Percentiles rank a stretch among this genome's conserved stretches.
Conservation (phyloP, 148 eudicot genomes). For the Cornus florida region DNA sequence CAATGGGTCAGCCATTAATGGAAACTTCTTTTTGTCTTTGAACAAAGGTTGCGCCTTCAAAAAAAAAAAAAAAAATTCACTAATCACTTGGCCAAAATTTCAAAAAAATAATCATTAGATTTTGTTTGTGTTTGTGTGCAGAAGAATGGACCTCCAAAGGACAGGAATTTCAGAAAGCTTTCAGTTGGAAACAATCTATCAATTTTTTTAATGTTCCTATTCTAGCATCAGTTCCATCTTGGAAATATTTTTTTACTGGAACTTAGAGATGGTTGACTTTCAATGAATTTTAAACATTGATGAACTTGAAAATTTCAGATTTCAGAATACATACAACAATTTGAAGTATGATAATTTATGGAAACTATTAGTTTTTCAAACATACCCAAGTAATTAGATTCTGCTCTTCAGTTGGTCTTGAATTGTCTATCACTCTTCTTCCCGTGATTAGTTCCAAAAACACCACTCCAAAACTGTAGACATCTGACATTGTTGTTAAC, state of each 20-base stretch:
- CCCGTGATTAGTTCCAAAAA: constrained; percentile 24
- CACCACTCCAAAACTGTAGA: constrained; percentile 27
- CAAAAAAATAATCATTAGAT: neutral
- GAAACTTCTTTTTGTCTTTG: constrained; percentile 68
- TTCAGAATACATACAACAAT: too few species aligned
- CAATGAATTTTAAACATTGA: too few species aligned
- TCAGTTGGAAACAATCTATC: too few species aligned
- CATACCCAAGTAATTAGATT: constrained; percentile 24
- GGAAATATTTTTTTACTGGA: too few species aligned
- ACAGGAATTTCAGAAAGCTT: too few species aligned
- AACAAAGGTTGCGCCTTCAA: constrained; percentile 85
- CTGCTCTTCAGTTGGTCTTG: constrained; percentile 24
- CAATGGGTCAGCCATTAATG: constrained; percentile 73
- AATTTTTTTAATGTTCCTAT: too few species aligned
- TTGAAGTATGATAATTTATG: too few species aligned
- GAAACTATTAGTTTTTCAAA: neutral
- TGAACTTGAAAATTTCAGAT: too few species aligned
- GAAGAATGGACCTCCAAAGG: too few species aligned
- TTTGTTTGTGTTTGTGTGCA: too few species aligned
- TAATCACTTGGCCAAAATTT: neutral
- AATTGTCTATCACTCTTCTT: constrained; percentile 25
- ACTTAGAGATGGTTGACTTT: too few species aligned
- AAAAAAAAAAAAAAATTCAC: neutral
- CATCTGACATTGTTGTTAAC: constrained; percentile 19
- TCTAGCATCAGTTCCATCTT: too few species aligned